Base-by-base conservation (phyloP, 352 stramenopile genomes). In the Salisapilia sapeloensis region DNA sequence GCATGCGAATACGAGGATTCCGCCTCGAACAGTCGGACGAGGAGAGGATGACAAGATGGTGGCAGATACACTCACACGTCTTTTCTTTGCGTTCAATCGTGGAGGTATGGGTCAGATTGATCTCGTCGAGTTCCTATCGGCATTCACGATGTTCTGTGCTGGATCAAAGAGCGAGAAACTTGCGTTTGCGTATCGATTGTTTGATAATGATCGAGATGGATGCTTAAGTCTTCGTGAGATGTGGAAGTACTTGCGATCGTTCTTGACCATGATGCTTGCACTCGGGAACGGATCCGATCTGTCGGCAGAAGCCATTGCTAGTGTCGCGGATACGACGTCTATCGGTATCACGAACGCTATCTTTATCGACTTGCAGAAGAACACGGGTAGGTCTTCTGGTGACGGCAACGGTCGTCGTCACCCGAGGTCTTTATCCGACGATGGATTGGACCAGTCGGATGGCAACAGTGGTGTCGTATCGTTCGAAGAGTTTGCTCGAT, bases 161-260 rank as follows among this genome's bases (percentile, higher is more conserved):
- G 93, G 91, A 2, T 96, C 89, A 17, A 98, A 98, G 48, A 97
- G 84, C 35, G 81, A 89, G 24, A 98, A 98, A 37, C 65, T 98
- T 1, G 78, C 76, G 4, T 92, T 92, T 30, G 70, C 76, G 1
- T 94, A 82, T 38, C 58, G 58, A 7, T 30, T 93, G n/a, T 97
- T 97, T 44, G 90, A 96, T 42, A 54, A 66, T 18, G 78, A 96
- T 44, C 67, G 72, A 46, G 69, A 95, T 40, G 80, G 85, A 4
- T 71, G 69, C 10, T 53, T 98, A n/a, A 91, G 76, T 8, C 60
- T 69, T n/a, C 59, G 77, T 24, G 84, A 96, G 33, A 86, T 96
- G 53, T 90, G 65, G 49, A 86, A 82, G 34, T 97, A 92, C 50
- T 35, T 97, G 18, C 70, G 84, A 4, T 96, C 87, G 2, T 97